phyloP scores from a whole-genome alignment of 345 rosid species.

The Zanthoxylum bungeanum region DNA sequence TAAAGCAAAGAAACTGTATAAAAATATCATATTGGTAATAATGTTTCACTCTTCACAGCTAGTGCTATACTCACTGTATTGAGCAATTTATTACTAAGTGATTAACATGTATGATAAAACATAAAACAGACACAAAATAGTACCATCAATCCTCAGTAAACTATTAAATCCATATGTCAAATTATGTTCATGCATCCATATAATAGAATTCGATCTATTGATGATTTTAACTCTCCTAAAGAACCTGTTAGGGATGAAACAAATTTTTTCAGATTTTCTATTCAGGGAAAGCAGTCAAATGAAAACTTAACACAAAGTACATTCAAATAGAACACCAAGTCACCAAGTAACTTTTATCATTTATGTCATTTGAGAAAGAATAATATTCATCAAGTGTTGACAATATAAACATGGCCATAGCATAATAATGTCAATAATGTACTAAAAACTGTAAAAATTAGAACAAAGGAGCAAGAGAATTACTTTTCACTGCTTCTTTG shows the following conservation, averaged over 20 bases:
- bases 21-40: background rate
- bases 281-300: background rate
- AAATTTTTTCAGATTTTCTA: background rate
- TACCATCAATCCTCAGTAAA: background rate
- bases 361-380: background rate
- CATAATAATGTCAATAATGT: background rate
- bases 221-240: background rate
- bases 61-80: background rate
- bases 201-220: background rate
- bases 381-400: background rate
- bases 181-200: background rate
- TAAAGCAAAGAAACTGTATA: background rate
- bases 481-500: slow-evolving; percentile 70
- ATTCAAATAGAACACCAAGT: background rate
- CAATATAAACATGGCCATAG: background rate
- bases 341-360: background rate
- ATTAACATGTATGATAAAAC: background rate
- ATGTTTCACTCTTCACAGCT: background rate
- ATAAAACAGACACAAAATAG: background rate
- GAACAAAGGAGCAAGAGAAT: slow-evolving; percentile 19
- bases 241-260: background rate
- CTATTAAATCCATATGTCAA: background rate
- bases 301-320: background rate
- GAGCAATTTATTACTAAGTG: background rate
- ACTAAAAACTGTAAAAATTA: background rate